Percentiles rank a stretch among this genome's conserved stretches.
These are phyloP conservation scores for Solanum hybrid DNA, from an alignment of 305 asterid genomes.

Conservation along the genomic window DNA sequence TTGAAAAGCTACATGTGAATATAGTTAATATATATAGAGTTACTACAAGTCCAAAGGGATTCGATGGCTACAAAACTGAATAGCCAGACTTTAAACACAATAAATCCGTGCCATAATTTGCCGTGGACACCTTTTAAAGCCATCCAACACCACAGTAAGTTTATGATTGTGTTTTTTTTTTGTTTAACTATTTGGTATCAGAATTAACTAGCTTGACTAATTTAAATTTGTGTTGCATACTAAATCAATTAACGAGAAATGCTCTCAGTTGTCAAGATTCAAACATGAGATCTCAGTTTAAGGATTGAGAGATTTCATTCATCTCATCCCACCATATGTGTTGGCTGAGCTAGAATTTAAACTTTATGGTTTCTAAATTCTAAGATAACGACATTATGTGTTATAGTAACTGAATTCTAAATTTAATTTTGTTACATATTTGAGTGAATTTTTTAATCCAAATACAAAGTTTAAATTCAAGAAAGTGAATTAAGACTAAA, in stretches of 20 bases:
- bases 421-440: background rate
- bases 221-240: background rate
- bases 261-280: background rate
- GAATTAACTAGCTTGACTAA: background rate
- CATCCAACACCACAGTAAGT: background rate
- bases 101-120: background rate
- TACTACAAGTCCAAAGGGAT: background rate
- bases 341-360: background rate
- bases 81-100: background rate
- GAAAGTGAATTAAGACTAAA: background rate
- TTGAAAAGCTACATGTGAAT: background rate
- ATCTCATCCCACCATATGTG: background rate
- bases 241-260: background rate
- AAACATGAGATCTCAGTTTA: background rate
- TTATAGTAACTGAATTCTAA: background rate
- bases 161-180: background rate
- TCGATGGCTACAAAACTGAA: background rate
- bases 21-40: background rate
- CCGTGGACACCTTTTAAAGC: background rate
- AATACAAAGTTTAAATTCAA: background rate
- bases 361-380: background rate
- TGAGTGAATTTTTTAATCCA: background rate
- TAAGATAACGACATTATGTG: background rate
- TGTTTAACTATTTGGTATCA: background rate
- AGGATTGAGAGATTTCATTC: background rate